These are phyloP conservation scores for Eimeria acervulina DNA, from an alignment of 169 alveolate genomes.

Conservation along the genomic window DNA sequence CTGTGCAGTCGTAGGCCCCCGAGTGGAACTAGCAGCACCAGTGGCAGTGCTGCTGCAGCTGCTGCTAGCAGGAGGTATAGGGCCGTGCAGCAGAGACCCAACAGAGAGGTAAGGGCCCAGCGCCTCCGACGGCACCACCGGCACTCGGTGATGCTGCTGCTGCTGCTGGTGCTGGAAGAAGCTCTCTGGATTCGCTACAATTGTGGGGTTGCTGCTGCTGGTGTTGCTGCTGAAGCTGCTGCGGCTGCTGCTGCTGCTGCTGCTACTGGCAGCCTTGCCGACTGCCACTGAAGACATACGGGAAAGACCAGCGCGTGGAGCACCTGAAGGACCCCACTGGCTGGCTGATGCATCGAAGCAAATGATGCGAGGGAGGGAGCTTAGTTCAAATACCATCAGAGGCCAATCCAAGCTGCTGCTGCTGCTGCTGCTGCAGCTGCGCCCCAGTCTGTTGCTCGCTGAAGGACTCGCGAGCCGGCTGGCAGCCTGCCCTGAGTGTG, in stretches of 20 bases:
- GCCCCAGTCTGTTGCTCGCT: background rate
- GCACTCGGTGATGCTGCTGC: conserved; percentile 42
- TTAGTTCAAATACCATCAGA: background rate
- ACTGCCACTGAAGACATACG: conserved; percentile 4
- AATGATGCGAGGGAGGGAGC: background rate
- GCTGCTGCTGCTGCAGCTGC: conserved; percentile 21
- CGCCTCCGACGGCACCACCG: background rate
- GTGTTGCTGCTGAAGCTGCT: conserved; percentile 36
- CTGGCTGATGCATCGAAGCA: conserved; percentile 10
- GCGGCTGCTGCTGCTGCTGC: conserved; percentile 1
- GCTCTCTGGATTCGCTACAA: background rate
- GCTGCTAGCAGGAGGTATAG: conserved; percentile 20
- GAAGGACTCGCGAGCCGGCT: background rate
- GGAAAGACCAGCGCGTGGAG: background rate
- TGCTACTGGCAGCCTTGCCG: background rate
- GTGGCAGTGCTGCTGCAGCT: conserved; percentile 27
- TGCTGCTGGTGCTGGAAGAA: conserved; percentile 37
- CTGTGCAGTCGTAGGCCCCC: background rate
- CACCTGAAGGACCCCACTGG: background rate
- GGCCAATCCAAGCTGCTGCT: conserved; percentile 39
- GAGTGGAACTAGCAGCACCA: background rate
- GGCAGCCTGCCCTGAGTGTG: background rate
- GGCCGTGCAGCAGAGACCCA: background rate
- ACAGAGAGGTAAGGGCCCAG: background rate
- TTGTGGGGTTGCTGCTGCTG: conserved; percentile 45